Percentiles rank a stretch among this genome's conserved stretches.
Conservation (phyloP, 768 basidiomycete species). For the Kwoniella sp. region DNA sequence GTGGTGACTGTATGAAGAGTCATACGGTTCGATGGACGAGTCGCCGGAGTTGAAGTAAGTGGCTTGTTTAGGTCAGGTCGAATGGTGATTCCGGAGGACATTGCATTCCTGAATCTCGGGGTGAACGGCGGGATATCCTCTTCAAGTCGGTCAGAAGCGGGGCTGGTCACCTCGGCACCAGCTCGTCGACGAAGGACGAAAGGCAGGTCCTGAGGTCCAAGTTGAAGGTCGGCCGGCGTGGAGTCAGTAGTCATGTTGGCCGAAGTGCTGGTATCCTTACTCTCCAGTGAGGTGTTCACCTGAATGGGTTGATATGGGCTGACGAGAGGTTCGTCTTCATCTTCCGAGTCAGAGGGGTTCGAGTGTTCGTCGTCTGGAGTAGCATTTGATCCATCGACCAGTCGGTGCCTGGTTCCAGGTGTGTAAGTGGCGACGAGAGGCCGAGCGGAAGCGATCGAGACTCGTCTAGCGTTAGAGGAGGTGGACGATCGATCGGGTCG, state of each 20-base stretch:
- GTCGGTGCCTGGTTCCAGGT: not conserved
- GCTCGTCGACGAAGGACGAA: constrained; percentile 5
- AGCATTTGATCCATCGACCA: not conserved
- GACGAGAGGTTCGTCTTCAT: constrained; percentile 9
- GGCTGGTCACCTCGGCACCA: not conserved
- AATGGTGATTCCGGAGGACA: not conserved
- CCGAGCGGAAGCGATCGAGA: constrained; percentile 11
- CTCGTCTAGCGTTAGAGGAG: not conserved
- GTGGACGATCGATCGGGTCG: constrained; percentile 10
- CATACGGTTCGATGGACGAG: not conserved
- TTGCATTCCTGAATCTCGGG: not conserved
- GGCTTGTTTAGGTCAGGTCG: not conserved
- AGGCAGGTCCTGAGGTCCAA: constrained; percentile 2
- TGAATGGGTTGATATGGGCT: constrained; percentile 1
- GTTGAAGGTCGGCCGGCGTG: constrained; percentile 18
- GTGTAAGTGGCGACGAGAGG: constrained; percentile 14
- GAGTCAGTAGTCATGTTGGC: constrained; percentile 15
- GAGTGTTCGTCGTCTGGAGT: constrained; percentile 3
- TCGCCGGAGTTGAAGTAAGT: not conserved
- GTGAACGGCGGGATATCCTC: not conserved
- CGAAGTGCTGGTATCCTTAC: constrained; percentile 8
- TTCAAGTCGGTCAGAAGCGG: not conserved
- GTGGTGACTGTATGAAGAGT: not conserved
- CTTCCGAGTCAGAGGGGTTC: constrained; percentile 6
- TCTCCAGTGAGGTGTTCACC: constrained; percentile 4